Conservation (phyloP, 2,329 filamentous ascomycete species). For the Penicillium aurantiogriseum region DNA sequence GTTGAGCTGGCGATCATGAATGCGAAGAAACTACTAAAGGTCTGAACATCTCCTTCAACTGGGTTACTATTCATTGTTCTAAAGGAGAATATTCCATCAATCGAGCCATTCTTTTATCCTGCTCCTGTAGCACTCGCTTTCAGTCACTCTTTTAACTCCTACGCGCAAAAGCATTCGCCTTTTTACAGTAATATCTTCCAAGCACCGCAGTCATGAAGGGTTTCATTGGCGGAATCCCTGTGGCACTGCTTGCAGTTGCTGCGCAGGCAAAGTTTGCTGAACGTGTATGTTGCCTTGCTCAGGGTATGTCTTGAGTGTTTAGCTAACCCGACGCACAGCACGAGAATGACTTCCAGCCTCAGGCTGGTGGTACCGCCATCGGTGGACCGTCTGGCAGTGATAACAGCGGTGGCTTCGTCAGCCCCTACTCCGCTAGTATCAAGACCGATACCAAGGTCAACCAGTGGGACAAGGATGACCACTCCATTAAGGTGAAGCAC, state of each 20-base stretch:
- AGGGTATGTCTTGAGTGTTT: background rate
- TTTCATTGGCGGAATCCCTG: conserved; percentile 35
- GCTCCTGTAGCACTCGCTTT: conserved; percentile 11
- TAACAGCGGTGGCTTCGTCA: conserved; percentile 16
- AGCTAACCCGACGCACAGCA: conserved; percentile 5
- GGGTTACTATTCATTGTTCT: background rate
- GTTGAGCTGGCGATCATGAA: conserved; percentile 15
- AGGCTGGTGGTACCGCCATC: conserved; percentile 13
- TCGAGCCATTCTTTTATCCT: conserved; percentile 23
- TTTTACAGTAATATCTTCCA: conserved; percentile 12
- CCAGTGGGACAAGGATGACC: conserved; percentile 22
- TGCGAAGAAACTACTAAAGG: conserved; percentile 23
- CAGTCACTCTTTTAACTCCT: conserved; percentile 22
- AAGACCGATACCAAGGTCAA: conserved; percentile 18
- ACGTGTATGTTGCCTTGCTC: conserved; percentile 8
- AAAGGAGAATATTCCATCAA: conserved; percentile 10
- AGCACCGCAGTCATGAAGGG: conserved; percentile 35
- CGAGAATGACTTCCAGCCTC: conserved; percentile 4
- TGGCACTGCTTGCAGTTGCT: conserved; percentile 36
- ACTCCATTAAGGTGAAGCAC: conserved; percentile 23
- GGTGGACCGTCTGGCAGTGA: conserved; percentile 24
- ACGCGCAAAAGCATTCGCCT: background rate
- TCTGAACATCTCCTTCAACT: conserved; percentile 10
- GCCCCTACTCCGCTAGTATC: conserved; percentile 12
- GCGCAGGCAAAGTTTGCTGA: conserved; percentile 28